A percentile compares a stretch with the other conserved stretches of the same genome.
Evolutionary conservation across 176 grass and related monocot species (phyloP).

Genomic region (Bothriochloa decipiens): DNA sequence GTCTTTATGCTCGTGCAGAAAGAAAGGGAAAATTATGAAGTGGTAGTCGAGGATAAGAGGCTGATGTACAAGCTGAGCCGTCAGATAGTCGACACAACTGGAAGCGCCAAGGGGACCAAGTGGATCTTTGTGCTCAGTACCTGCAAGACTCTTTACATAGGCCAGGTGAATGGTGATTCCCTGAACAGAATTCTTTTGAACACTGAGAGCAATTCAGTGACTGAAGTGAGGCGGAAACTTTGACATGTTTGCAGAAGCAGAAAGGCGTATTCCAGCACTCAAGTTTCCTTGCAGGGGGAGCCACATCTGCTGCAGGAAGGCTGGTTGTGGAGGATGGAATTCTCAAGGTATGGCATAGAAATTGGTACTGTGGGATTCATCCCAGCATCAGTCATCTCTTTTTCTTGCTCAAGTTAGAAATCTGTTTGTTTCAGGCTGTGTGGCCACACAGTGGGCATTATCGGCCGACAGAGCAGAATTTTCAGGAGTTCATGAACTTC

Average conservation of each 20-base stretch:
- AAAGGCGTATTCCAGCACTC: conserved; percentile 84
- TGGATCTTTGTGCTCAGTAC: conserved; percentile 95
- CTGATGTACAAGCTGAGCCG: conserved; percentile 68
- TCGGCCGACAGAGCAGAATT: conserved; percentile 66
- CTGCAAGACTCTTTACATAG: conserved; percentile 67
- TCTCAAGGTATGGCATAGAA: conserved; percentile 52
- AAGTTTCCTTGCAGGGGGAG: conserved; percentile 82
- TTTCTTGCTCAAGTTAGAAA: not conserved
- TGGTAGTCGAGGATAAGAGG: conserved; percentile 61
- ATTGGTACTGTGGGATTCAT: not conserved
- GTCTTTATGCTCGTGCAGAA: conserved; percentile 46
- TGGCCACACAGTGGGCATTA: conserved; percentile 83
- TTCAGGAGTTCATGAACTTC: conserved; percentile 69
- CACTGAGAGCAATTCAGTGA: not conserved
- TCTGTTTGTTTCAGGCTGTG: conserved; percentile 51
- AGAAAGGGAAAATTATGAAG: conserved; percentile 83
- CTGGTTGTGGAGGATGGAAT: conserved; percentile 59
- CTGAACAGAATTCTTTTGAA: not conserved
- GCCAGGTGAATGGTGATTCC: conserved; percentile 45
- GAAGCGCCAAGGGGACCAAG: conserved; percentile 50
- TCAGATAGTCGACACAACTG: conserved; percentile 55
- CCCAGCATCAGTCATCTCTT: not conserved
- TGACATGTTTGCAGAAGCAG: conserved; percentile 50
- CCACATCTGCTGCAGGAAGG: conserved; percentile 74
- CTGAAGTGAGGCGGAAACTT: not conserved